Conservation (phyloP, 2,329 filamentous ascomycete species). For the Alternaria gansuensis region DNA sequence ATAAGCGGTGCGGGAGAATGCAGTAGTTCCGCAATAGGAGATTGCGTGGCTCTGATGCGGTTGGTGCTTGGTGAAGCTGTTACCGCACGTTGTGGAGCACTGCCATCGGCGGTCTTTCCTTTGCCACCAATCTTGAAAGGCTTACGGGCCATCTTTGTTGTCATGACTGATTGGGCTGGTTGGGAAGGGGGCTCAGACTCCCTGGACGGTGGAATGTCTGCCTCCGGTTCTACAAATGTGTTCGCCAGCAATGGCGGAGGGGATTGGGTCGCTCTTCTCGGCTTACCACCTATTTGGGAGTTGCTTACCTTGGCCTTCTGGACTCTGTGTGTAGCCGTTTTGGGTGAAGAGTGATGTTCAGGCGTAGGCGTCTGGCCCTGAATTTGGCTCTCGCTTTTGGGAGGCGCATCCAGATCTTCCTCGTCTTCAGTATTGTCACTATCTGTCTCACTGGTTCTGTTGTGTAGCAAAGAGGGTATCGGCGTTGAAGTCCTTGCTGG, state of each 20-base stretch:
- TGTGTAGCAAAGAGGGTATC: background rate
- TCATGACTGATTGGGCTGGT: slow-evolving; percentile 7
- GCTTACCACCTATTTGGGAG: slow-evolving; percentile 46
- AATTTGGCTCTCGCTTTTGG: slow-evolving; percentile 28
- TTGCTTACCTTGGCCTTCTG: slow-evolving; percentile 32
- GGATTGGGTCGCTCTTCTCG: slow-evolving; percentile 18
- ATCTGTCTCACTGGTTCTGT: background rate
- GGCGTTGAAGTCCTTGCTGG: background rate
- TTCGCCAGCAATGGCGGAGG: slow-evolving; percentile 1
- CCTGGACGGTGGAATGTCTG: slow-evolving; percentile 2
- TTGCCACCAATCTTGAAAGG: slow-evolving; percentile 50
- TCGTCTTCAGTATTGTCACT: slow-evolving; percentile 24
- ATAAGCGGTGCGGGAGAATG: slow-evolving; percentile 19
- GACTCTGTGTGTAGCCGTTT: slow-evolving; percentile 5
- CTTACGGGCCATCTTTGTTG: slow-evolving; percentile 29
- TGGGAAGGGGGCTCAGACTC: slow-evolving; percentile 14
- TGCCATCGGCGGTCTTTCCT: slow-evolving; percentile 23
- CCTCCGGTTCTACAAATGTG: background rate
- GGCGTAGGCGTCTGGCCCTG: slow-evolving; percentile 13
- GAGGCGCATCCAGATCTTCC: slow-evolving; percentile 53
- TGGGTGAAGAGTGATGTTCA: slow-evolving; percentile 11
- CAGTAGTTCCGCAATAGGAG: slow-evolving; percentile 18
- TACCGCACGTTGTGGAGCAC: slow-evolving; percentile 9
- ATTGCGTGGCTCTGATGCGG: slow-evolving; percentile 15
- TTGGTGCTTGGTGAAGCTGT: slow-evolving; percentile 16